A percentile compares a stretch with the other conserved stretches of the same genome.
These are phyloP conservation scores for Macrophomina pseudophaseolina DNA, from an alignment of 2,329 filamentous ascomycete genomes.

Conservation along the genomic window DNA sequence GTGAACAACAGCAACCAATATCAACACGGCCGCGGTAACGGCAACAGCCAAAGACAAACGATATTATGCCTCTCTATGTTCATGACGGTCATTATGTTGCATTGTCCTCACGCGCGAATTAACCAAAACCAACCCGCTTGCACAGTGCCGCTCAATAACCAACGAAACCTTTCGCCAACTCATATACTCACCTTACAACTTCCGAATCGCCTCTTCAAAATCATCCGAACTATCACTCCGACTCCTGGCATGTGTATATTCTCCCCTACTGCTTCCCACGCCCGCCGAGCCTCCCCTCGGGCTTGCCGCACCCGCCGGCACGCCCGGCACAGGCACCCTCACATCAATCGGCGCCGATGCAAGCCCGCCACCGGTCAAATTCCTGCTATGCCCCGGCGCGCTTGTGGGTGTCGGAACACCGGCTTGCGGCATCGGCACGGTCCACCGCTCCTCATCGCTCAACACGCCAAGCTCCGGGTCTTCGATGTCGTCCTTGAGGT, in stretches of 20 bases:
- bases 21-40: neutral
- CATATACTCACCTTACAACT: neutral
- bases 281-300: neutral
- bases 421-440: constrained; percentile 14
- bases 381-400: constrained; percentile 7
- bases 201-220: constrained; percentile 11
- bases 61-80: neutral
- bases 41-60: neutral
- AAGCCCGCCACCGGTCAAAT: constrained; percentile 12
- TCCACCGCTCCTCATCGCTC: constrained; percentile 21
- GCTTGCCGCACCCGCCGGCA: constrained; percentile 1
- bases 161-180: neutral
- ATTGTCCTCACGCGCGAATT: neutral
- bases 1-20: neutral
- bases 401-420: neutral
- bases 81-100: neutral
- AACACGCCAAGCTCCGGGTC: constrained; percentile 15
- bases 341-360: constrained; percentile 11
- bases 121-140: neutral
- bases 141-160: neutral
- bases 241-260: constrained; percentile 1
- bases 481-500: constrained; percentile 17
- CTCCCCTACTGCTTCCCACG: constrained; percentile 14
- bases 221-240: constrained; percentile 12
- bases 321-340: constrained; percentile 19